A percentile compares a stretch with the other conserved stretches of the same genome.
Conservation (phyloP, 371 early-diverging fungal species). For the Mucor racemosus region DNA sequence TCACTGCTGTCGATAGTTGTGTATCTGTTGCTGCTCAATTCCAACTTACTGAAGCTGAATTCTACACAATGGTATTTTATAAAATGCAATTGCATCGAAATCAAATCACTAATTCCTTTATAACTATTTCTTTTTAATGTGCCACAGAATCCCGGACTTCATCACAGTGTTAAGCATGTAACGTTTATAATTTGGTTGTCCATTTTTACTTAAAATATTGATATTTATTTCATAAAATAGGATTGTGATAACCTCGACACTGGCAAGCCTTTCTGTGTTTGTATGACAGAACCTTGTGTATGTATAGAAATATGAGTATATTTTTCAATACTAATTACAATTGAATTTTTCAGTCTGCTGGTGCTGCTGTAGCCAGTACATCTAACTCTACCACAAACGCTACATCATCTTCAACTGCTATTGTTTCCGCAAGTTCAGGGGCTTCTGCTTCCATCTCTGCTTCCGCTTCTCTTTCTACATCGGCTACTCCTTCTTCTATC, state of each 20-base stretch:
- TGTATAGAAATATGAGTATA: slow-evolving; percentile 6
- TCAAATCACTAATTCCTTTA: background rate
- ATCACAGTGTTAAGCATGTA: slow-evolving; percentile 34
- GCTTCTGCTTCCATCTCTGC: background rate
- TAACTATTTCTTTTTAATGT: background rate
- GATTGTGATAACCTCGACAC: slow-evolving; percentile 38
- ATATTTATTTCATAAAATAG: slow-evolving; percentile 17
- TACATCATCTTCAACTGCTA: background rate
- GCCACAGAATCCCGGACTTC: slow-evolving; percentile 37
- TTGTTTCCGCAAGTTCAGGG: background rate
- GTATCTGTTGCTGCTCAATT: slow-evolving; percentile 28
- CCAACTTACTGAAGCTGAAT: slow-evolving; percentile 26
- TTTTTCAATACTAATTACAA: background rate
- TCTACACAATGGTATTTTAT: slow-evolving; percentile 31
- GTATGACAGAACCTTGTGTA: slow-evolving; percentile 35
- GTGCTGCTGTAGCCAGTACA: background rate
- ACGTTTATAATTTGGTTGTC: background rate
- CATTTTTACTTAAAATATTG: too few relatives aligned
- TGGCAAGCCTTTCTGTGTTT: slow-evolving; percentile 37
- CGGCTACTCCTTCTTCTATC: slow-evolving; percentile 4
- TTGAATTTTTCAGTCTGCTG: background rate
- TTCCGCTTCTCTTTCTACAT: background rate
- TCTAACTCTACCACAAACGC: background rate
- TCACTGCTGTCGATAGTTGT: slow-evolving; percentile 26
- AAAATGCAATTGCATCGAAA: background rate